Evolutionary conservation across 768 basidiomycete species (phyloP).

Genomic region (Tylopilus sp.): DNA sequence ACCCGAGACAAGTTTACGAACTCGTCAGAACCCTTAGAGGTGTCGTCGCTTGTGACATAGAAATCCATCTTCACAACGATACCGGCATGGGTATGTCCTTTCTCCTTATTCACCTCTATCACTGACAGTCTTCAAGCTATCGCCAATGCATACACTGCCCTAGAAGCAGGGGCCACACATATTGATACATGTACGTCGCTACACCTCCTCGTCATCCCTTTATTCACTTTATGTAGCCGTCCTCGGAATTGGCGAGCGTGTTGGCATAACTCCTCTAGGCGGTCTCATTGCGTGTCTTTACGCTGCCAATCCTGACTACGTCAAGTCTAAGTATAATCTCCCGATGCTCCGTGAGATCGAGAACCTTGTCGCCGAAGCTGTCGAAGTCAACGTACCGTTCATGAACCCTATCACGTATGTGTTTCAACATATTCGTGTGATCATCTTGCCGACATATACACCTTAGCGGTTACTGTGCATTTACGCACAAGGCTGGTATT

Average conservation of each 20-base stretch:
- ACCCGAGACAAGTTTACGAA: slow-evolving; percentile 98
- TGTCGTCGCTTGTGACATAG: slow-evolving; percentile 96
- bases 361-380: slow-evolving; percentile 97
- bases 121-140: slow-evolving; percentile 55
- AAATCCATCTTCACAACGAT: slow-evolving; percentile 97
- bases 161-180: slow-evolving; percentile 98
- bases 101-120: not conserved
- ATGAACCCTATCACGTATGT: slow-evolving; percentile 89
- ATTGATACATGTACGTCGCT: slow-evolving; percentile 84
- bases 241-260: slow-evolving; percentile 97
- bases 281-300: slow-evolving; percentile 96
- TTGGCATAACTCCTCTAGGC: slow-evolving; percentile 97
- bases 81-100: slow-evolving; percentile 80
- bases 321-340: slow-evolving; percentile 99
- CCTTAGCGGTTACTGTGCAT: slow-evolving; percentile 93
- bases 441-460: not conserved
- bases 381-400: slow-evolving; percentile 97
- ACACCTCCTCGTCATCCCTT: not conserved
- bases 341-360: slow-evolving; percentile 97
- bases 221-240: slow-evolving; percentile 51
- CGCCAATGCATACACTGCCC: slow-evolving; percentile 96
- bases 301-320: slow-evolving; percentile 96
- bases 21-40: slow-evolving; percentile 94
- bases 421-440: not conserved
- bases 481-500: slow-evolving; percentile 99